Evolutionary conservation across 352 stramenopile species (phyloP), one percentile per base, ranked within the genome.

Genomic region (Globisporangium barbulae): DNA sequence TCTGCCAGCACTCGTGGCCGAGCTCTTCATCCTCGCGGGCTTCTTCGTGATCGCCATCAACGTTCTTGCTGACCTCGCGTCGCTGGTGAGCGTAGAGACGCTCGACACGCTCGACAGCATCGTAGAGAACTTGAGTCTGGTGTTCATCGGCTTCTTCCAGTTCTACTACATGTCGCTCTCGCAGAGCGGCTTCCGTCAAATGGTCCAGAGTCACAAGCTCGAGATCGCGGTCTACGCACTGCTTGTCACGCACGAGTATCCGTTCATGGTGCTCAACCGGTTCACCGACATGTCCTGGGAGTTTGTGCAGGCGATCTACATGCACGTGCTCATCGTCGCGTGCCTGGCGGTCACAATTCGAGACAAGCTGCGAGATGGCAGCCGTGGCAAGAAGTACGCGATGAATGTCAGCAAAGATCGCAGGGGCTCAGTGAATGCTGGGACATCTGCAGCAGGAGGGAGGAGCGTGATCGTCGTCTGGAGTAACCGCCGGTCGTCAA

Each of bases 1-100:
- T 68, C 48, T 90, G 49, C 79, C 79, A 7, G 62, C 37, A 0
- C 63, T 90, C 13, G 82, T 88, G 35, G 70, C 57, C n/a, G 39
- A 61, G 47, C 22, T 35, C 22, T 53, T 53, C 22, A 53, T 53
- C 22, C 6, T 53, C 47, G 22, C 12, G 47, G 22, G 47, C 22
- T 53, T 53, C 7, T 53, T 7, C 47, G 22, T 35, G 21, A 35
- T 35, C 12, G n/a, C 10, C 22, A 5, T 35, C 22, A 53, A 53
- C 22, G 5, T 53, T 8, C 8, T 53, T 22, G 22, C 10, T 5
- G 47, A 35, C 12, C 47, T 52, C 21, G 21, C 45, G 10, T 28
- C 45, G 6, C 9, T 28, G n/a, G n/a, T 28, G 13, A 19, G 25
- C 22, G 21, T 49, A 9, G 6, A 8, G 2, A 49, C 44, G 5